Percentiles rank a stretch among this genome's conserved stretches.
Evolutionary conservation across 768 basidiomycete species (phyloP).

Genomic region (Suillus subaureus): DNA sequence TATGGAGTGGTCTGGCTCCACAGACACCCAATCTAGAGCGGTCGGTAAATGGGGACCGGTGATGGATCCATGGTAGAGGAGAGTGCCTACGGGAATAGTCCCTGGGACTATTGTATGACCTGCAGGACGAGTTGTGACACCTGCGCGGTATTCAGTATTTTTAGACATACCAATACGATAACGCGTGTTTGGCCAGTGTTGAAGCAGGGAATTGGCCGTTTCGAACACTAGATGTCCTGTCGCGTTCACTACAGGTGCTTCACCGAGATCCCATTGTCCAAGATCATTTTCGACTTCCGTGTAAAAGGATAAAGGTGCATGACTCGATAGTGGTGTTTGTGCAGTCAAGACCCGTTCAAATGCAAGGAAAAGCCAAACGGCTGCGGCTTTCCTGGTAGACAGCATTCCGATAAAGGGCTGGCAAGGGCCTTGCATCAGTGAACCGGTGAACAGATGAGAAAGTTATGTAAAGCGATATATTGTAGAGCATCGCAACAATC

Average conservation of each 20-base stretch:
- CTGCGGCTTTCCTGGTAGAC: neutral
- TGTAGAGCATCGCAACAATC: too few relatives aligned
- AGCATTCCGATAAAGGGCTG: neutral
- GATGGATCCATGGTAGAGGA: constrained; percentile 36
- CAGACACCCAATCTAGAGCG: constrained; percentile 32
- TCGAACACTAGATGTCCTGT: constrained; percentile 39
- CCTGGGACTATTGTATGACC: constrained; percentile 37
- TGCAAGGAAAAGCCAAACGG: neutral
- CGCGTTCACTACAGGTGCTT: constrained; percentile 25
- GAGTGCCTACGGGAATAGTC: constrained; percentile 35
- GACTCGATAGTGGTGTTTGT: neutral
- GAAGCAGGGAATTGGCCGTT: constrained; percentile 35
- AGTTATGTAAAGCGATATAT: too few relatives aligned
- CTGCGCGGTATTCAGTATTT: neutral
- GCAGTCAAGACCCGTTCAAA: neutral
- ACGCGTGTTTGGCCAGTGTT: constrained; percentile 41
- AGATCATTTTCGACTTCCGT: neutral
- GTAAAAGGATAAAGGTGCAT: too few relatives aligned
- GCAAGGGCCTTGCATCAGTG: too few relatives aligned
- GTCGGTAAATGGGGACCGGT: constrained; percentile 13
- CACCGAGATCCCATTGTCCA: constrained; percentile 22
- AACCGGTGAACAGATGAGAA: too few relatives aligned
- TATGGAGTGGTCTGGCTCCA: constrained; percentile 40
- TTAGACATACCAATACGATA: constrained; percentile 32
- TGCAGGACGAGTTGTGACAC: neutral